Evolutionary conservation across 2,329 filamentous ascomycete species (phyloP).

Genomic region (Plenodomus biglobosus): DNA sequence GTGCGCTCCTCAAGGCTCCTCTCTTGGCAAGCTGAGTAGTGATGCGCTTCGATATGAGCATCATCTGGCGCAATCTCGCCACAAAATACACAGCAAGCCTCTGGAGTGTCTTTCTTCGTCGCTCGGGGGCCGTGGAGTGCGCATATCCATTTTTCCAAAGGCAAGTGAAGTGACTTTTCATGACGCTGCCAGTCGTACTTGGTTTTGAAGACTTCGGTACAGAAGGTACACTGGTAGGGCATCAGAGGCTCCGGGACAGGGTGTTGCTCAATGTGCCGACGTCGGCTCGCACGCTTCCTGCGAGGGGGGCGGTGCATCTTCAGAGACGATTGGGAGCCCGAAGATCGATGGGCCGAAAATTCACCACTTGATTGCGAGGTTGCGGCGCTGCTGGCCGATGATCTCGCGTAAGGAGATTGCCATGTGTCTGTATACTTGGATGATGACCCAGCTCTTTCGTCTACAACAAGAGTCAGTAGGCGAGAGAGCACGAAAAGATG

Average conservation of each 20-base stretch:
- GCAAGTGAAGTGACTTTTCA: constrained; percentile 34
- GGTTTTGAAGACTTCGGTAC: constrained; percentile 34
- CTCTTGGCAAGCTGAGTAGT: constrained; percentile 24
- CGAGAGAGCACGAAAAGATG: background rate
- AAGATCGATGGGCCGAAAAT: constrained; percentile 15
- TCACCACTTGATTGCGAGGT: constrained; percentile 27
- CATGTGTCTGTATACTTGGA: constrained; percentile 8
- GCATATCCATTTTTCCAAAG: constrained; percentile 33
- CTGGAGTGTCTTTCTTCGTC: constrained; percentile 11
- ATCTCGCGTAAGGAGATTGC: constrained; percentile 16
- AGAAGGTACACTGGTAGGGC: constrained; percentile 35
- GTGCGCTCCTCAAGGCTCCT: constrained; percentile 26
- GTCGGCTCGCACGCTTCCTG: constrained; percentile 11
- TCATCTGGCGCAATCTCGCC: constrained; percentile 13
- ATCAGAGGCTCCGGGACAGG: constrained; percentile 9
- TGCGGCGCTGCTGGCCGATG: constrained; percentile 27
- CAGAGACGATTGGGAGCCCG: constrained; percentile 19
- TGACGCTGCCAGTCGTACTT: constrained; percentile 36
- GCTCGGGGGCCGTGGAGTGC: constrained; percentile 16
- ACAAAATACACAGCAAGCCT: constrained; percentile 27
- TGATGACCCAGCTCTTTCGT: background rate
- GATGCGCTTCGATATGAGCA: constrained; percentile 22
- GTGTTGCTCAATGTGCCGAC: constrained; percentile 14
- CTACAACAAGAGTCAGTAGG: background rate
- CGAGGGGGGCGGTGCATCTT: constrained; percentile 13